phyloP scores from a whole-genome alignment of 2,329 filamentous ascomycete genomes.

The Atkinsonella hypoxylon region DNA sequence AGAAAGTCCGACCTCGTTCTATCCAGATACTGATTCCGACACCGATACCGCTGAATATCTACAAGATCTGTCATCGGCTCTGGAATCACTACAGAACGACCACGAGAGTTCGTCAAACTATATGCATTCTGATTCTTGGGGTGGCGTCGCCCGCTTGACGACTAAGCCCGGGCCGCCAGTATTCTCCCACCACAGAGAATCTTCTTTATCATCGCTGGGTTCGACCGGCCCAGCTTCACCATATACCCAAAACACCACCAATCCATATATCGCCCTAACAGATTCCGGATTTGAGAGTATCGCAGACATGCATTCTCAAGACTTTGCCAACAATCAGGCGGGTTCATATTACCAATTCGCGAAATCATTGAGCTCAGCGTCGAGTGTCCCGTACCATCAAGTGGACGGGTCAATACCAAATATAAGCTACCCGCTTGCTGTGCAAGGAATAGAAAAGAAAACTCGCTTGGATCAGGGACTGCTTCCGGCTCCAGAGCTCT shows the following conservation, averaged over 20 bases:
- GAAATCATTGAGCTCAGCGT: conserved; percentile 27
- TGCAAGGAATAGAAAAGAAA: conserved; percentile 24
- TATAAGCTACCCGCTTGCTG: conserved; percentile 28
- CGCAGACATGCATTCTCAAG: conserved; percentile 26
- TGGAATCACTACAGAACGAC: neutral
- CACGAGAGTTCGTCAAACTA: conserved; percentile 11
- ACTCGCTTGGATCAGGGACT: conserved; percentile 29
- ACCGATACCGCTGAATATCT: neutral
- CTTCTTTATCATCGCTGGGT: conserved; percentile 47
- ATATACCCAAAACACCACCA: conserved; percentile 40
- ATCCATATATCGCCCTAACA: conserved; percentile 45
- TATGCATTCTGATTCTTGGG: conserved; percentile 33
- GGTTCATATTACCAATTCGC: conserved; percentile 35
- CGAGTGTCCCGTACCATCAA: conserved; percentile 30
- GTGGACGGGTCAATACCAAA: conserved; percentile 26
- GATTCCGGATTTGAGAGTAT: conserved; percentile 36
- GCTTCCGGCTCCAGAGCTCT: conserved; percentile 34
- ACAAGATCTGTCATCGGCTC: neutral
- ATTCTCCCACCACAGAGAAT: conserved; percentile 42
- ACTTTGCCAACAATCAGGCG: conserved; percentile 12
- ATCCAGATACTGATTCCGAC: neutral
- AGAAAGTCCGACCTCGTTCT: neutral
- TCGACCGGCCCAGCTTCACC: conserved; percentile 50
- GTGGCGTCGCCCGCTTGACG: conserved; percentile 24
- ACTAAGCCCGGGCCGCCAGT: conserved; percentile 20